These are phyloP conservation scores for Yamadazyma oceani DNA, from an alignment of 1,139 yeast species.

Conservation along the genomic window DNA sequence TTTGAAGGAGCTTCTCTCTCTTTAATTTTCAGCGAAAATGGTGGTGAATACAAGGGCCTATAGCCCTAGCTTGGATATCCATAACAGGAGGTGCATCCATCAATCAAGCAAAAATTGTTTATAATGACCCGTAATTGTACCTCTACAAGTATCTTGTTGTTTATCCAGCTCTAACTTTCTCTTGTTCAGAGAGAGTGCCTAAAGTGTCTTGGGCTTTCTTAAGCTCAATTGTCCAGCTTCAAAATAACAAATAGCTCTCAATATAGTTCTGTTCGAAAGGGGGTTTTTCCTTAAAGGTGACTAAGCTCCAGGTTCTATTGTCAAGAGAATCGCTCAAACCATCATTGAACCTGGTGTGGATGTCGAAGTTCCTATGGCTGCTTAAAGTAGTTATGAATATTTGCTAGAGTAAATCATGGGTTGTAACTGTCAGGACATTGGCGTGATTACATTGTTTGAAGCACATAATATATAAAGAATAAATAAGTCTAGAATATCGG, in stretches of 20 bases:
- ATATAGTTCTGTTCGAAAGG: constrained; percentile 11
- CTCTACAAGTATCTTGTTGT: constrained; percentile 6
- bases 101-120: constrained; percentile 9
- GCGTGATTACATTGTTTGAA: too few relatives aligned
- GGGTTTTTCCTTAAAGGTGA: too few relatives aligned
- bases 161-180: constrained; percentile 4
- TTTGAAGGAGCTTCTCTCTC: constrained; percentile 11
- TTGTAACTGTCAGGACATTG: too few relatives aligned
- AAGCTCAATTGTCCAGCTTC: constrained; percentile 11
- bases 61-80: constrained; percentile 10
- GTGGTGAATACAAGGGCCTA: constrained; percentile 11
- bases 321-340: too few relatives aligned
- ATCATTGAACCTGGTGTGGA: too few relatives aligned
- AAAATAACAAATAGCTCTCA: constrained; percentile 13
- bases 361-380: too few relatives aligned
- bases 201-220: constrained; percentile 11
- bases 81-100: constrained; percentile 10
- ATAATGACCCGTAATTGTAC: constrained; percentile 11
- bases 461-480: too few relatives aligned
- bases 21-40: constrained; percentile 13
- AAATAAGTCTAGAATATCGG: too few relatives aligned
- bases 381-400: too few relatives aligned
- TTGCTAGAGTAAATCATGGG: too few relatives aligned
- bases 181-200: constrained; percentile 7
- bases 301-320: too few relatives aligned